Evolutionary conservation across 1,284 basidiomycete species (phyloP), one percentile per base, ranked within the genome.

Genomic region (Ganoderma meredithae): DNA sequence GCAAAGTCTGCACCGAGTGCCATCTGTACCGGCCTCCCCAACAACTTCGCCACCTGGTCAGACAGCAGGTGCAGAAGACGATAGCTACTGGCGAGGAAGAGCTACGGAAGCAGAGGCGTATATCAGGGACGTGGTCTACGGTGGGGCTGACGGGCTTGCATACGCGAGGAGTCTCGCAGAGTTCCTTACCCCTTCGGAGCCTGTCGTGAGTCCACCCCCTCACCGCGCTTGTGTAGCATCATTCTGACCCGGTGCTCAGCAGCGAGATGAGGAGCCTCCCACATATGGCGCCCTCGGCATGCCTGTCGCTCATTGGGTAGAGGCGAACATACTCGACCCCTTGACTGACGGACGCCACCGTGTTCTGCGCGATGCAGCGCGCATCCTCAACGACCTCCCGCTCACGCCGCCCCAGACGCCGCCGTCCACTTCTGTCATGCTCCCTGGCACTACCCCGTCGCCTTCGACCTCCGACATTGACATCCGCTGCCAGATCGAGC

Each of bases 141-240:
- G 92, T 0, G 91, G 92, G 44, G 81, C 86, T 0, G 90, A 91
- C 68, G 92, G 92, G 1, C 79, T 88, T 33, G 91, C 92, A 7
- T 93, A 93, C 76, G 83, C 90, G 60, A 82, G 89, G 68, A 94
- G 92, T 75, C 74, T 94, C 60, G 91, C 91, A 31, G 88, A 91
- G 77, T 94, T 94, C 72, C 82, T 90, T 47, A 75, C 77, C 6
- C 76, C 76, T 43, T 68, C 76, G 31, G 72, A 71, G 25, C 65
- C 67, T 12, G 60, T 71, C 64, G 73, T 75, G 61, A 63, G 76
- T 71, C 7, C n/a, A 19, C 9, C 19, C 39, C 22, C 19, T 58
- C 22, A 15, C 41, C 17, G n/a, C 33, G 47, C 47, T 25, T 33
- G 25, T 49, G 25, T 17, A 15, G 33, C 0, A 9, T 7, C n/a